phyloP scores from a whole-genome alignment of 768 basidiomycete species.

The Pulveroboletus sp. region DNA sequence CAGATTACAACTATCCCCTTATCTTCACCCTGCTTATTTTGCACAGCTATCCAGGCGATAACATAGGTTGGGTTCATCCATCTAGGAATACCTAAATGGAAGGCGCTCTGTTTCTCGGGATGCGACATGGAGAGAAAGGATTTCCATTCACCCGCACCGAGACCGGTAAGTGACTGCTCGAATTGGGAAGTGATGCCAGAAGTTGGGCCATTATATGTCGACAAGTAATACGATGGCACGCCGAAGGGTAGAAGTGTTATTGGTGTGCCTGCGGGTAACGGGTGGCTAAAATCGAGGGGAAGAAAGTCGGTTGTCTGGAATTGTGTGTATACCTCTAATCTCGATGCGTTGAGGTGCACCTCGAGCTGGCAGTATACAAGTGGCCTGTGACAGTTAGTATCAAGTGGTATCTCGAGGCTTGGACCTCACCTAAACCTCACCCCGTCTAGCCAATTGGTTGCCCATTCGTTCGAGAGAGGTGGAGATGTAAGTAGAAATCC shows the following conservation, averaged over 20 bases:
- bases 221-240: conserved; percentile 68
- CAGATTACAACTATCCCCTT: conserved; percentile 75
- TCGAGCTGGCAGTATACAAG: conserved; percentile 59
- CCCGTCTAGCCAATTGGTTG: conserved; percentile 57
- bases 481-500: conserved; percentile 59
- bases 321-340: conserved; percentile 62
- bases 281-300: conserved; percentile 39
- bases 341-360: conserved; percentile 41
- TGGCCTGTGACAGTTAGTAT: conserved; percentile 39
- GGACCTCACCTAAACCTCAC: conserved; percentile 41
- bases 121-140: conserved; percentile 1
- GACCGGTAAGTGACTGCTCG: conserved; percentile 53
- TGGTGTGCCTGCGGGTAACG: conserved; percentile 56
- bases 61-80: conserved; percentile 38
- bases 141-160: conserved; percentile 56
- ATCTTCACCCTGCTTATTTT: conserved; percentile 76
- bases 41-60: conserved; percentile 69
- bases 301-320: conserved; percentile 55
- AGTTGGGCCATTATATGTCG: conserved; percentile 65
- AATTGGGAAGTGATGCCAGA: conserved; percentile 60
- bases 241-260: conserved; percentile 67
- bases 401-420: not conserved
- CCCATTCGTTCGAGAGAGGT: conserved; percentile 52
- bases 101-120: conserved; percentile 20
- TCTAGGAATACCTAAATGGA: conserved; percentile 17